phyloP scores from a whole-genome alignment of 345 rosid species.

The Limnanthes douglasii region DNA sequence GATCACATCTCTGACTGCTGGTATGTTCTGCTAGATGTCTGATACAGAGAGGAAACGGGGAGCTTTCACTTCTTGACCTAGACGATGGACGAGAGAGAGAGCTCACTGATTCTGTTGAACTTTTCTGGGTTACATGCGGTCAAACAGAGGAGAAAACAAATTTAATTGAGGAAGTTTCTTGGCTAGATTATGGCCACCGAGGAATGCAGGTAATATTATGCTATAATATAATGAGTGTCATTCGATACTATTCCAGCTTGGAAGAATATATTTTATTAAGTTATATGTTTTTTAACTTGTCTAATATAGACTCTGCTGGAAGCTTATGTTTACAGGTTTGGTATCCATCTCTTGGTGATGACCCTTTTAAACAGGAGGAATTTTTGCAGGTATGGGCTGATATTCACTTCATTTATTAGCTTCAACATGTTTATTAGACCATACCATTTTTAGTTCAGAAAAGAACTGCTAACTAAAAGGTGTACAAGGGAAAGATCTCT shows the following conservation, averaged over 20 bases:
- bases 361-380: slow-evolving; percentile 88
- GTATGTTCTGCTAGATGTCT: slow-evolving; percentile 48
- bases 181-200: slow-evolving; percentile 94
- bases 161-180: slow-evolving; percentile 89
- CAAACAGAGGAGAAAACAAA: slow-evolving; percentile 75
- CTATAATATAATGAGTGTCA: not conserved
- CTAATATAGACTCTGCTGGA: slow-evolving; percentile 33
- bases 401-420: not conserved
- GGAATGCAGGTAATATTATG: slow-evolving; percentile 86
- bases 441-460: too few relatives aligned
- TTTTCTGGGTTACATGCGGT: slow-evolving; percentile 99
- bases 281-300: slow-evolving; percentile 12
- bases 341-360: slow-evolving; percentile 92
- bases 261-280: not conserved
- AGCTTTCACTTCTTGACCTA: slow-evolving; percentile 91
- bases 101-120: slow-evolving; percentile 88
- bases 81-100: slow-evolving; percentile 96
- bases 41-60: slow-evolving; percentile 86
- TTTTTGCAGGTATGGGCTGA: slow-evolving; percentile 67
- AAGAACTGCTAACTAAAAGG: too few relatives aligned
- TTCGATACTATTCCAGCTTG: not conserved
- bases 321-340: slow-evolving; percentile 74
- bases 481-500: too few relatives aligned
- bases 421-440: too few relatives aligned
- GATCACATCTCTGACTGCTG: slow-evolving; percentile 16